Conservation (phyloP, 768 basidiomycete species). For the Termitomyces sp. region DNA sequence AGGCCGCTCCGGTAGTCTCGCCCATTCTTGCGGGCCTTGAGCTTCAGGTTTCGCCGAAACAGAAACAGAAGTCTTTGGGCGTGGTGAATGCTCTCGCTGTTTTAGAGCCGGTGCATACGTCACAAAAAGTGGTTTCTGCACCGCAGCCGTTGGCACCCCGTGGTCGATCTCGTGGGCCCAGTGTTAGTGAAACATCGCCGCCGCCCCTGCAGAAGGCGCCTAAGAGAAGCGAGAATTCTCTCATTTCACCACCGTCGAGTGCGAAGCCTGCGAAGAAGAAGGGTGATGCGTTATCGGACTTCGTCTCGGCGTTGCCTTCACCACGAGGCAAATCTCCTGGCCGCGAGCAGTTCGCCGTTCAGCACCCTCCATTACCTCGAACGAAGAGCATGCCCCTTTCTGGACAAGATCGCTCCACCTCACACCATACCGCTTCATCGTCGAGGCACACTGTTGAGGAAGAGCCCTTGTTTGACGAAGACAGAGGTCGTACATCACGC, state of each 20-base stretch:
- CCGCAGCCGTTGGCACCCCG: slow-evolving; percentile 23
- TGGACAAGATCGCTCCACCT: slow-evolving; percentile 9
- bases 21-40: slow-evolving; percentile 12
- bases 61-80: neutral
- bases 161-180: slow-evolving; percentile 20
- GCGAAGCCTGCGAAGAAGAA: slow-evolving; percentile 14
- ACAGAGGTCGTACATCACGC: slow-evolving; percentile 20
- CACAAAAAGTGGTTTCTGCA: slow-evolving; percentile 19
- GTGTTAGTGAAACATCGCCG: slow-evolving; percentile 13
- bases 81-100: slow-evolving; percentile 19
- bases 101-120: slow-evolving; percentile 18
- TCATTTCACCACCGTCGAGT: neutral
- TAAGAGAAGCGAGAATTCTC: slow-evolving; percentile 6
- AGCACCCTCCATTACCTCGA: slow-evolving; percentile 23
- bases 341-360: neutral
- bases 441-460: slow-evolving; percentile 14
- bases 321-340: slow-evolving; percentile 5
- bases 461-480: slow-evolving; percentile 16
- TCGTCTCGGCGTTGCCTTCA: slow-evolving; percentile 7
- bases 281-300: slow-evolving; percentile 11
- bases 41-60: slow-evolving; percentile 5
- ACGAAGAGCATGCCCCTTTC: slow-evolving; percentile 49
- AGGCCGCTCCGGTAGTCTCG: neutral
- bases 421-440: slow-evolving; percentile 15
- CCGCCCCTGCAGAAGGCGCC: slow-evolving; percentile 13